These are phyloP conservation scores for Aspergillus felis DNA, from an alignment of 2,329 filamentous ascomycete genomes.

Conservation along the genomic window DNA sequence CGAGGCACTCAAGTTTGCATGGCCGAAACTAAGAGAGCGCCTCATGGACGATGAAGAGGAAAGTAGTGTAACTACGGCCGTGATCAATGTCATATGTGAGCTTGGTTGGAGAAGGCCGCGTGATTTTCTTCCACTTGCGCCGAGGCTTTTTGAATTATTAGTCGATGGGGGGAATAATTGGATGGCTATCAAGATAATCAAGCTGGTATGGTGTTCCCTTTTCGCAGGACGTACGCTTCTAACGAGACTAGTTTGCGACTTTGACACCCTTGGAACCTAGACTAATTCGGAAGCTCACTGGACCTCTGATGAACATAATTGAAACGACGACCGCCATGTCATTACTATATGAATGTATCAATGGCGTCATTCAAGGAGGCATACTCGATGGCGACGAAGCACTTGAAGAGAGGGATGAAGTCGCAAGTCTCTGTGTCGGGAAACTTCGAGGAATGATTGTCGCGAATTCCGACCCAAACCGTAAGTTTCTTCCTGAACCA, in stretches of 20 bases:
- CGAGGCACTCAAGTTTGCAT: conserved; percentile 84
- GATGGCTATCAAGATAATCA: conserved; percentile 99
- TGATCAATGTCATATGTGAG: conserved; percentile 96
- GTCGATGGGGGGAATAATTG: conserved; percentile 95
- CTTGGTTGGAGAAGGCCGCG: conserved; percentile 89
- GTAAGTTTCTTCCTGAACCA: conserved; percentile 51
- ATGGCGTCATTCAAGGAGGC: conserved; percentile 94
- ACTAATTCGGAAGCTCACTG: conserved; percentile 83
- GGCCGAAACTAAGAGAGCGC: conserved; percentile 96
- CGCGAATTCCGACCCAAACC: conserved; percentile 86
- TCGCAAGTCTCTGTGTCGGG: conserved; percentile 84
- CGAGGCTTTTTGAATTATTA: conserved; percentile 84
- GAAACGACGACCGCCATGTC: conserved; percentile 96
- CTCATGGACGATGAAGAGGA: conserved; percentile 88
- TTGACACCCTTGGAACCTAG: conserved; percentile 89
- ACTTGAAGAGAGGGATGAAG: conserved; percentile 78
- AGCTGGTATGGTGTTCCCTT: conserved; percentile 60
- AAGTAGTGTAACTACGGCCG: conserved; percentile 87
- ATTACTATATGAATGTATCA: conserved; percentile 96
- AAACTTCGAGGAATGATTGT: conserved; percentile 94
- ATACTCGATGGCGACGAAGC: conserved; percentile 82
- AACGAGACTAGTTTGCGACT: conserved; percentile 71
- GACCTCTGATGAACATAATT: conserved; percentile 88
- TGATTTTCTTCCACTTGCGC: conserved; percentile 89
- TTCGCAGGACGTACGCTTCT: conserved; percentile 4